A percentile compares a stretch with the other conserved stretches of the same genome.
Conservation (phyloP, 2,329 filamentous ascomycete genomes). For the Dothistroma pini region DNA sequence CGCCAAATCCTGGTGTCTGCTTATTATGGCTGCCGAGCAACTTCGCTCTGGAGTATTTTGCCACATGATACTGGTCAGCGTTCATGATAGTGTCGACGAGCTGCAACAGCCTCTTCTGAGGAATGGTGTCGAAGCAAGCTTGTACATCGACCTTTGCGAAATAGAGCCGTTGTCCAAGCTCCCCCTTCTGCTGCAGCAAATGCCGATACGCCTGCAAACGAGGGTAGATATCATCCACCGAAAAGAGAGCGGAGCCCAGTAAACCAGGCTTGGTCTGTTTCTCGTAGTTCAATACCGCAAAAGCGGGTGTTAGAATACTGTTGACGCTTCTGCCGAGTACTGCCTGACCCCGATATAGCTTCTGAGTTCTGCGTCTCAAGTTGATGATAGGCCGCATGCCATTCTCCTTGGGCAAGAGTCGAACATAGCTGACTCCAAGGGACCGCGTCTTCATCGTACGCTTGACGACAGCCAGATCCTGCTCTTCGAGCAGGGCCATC, state of each 20-base stretch:
- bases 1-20: slow-evolving; percentile 33
- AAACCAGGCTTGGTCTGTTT: slow-evolving; percentile 53
- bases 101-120: slow-evolving; percentile 67
- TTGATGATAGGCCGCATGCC: slow-evolving; percentile 86
- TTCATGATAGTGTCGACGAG: slow-evolving; percentile 59
- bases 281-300: slow-evolving; percentile 74
- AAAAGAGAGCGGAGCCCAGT: slow-evolving; percentile 78
- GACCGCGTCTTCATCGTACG: slow-evolving; percentile 58
- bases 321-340: slow-evolving; percentile 65
- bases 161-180: slow-evolving; percentile 55
- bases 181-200: slow-evolving; percentile 38
- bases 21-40: slow-evolving; percentile 40
- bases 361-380: slow-evolving; percentile 62
- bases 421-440: slow-evolving; percentile 73
- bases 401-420: slow-evolving; percentile 74
- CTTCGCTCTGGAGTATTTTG: slow-evolving; percentile 70
- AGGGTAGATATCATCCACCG: slow-evolving; percentile 72
- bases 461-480: slow-evolving; percentile 57
- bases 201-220: slow-evolving; percentile 68
- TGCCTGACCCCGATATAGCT: slow-evolving; percentile 51
- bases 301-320: slow-evolving; percentile 65
- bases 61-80: slow-evolving; percentile 63
- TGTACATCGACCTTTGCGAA: slow-evolving; percentile 93
- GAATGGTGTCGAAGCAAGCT: slow-evolving; percentile 92
- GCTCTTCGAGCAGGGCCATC: slow-evolving; percentile 71